These are phyloP conservation scores for Musa beccarii DNA, from an alignment of 176 grass and related monocot species.

Conservation along the genomic window DNA sequence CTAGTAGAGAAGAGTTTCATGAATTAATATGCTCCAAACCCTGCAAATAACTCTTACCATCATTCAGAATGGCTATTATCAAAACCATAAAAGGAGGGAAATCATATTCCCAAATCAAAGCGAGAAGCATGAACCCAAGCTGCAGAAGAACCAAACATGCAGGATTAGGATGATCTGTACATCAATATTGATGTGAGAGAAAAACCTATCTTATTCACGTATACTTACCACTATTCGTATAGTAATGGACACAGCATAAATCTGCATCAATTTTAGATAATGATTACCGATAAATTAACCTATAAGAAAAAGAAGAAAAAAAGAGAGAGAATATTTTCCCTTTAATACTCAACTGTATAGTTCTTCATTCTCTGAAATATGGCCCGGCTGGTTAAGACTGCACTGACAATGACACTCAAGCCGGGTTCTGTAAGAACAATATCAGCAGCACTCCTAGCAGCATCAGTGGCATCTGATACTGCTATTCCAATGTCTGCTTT, in stretches of 20 bases:
- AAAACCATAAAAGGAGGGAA: slow-evolving; percentile 95
- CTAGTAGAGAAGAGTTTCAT: too few species aligned
- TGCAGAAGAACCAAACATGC: slow-evolving; percentile 18
- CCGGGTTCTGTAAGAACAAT: slow-evolving; percentile 85
- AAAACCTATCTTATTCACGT: not conserved
- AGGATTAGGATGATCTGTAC: not conserved
- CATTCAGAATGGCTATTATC: slow-evolving; percentile 75
- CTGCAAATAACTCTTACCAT: slow-evolving; percentile 42
- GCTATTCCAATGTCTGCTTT: slow-evolving; percentile 80
- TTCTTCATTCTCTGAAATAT: slow-evolving; percentile 96
- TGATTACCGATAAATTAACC: not conserved
- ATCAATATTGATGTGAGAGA: not conserved
- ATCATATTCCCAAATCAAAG: slow-evolving; percentile 72
- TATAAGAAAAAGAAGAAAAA: not conserved
- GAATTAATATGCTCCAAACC: not conserved
- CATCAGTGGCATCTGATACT: slow-evolving; percentile 71
- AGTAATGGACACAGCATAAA: slow-evolving; percentile 88
- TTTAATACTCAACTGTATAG: slow-evolving; percentile 46
- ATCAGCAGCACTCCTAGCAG: slow-evolving; percentile 68
- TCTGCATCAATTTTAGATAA: slow-evolving; percentile 41
- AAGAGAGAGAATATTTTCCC: not conserved
- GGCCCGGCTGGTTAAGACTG: slow-evolving; percentile 62
- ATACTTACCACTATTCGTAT: slow-evolving; percentile 74
- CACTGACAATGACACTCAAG: slow-evolving; percentile 64
- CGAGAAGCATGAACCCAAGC: slow-evolving; percentile 75